phyloP scores from a whole-genome alignment of 352 stramenopile species.

The Phytophthora citrophthora region DNA sequence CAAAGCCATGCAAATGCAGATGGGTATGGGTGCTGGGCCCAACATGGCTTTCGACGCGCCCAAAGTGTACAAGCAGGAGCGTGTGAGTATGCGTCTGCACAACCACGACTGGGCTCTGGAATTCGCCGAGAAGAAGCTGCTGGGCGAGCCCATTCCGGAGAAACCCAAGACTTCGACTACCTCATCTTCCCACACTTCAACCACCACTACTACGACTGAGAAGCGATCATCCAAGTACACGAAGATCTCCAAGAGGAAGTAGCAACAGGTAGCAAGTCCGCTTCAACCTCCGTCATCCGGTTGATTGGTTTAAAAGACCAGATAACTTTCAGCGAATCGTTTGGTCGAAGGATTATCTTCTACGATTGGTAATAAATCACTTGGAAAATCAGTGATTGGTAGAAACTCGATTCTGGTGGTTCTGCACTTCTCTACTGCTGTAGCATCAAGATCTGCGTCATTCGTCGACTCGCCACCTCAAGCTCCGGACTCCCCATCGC shows the following conservation, averaged over 20 bases:
- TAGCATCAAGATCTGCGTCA: slow-evolving; percentile 19
- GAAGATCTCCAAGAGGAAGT: slow-evolving; percentile 78
- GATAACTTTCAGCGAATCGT: slow-evolving; percentile 15
- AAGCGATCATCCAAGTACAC: slow-evolving; percentile 76
- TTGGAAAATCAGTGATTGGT: slow-evolving; percentile 5
- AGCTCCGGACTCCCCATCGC: not conserved
- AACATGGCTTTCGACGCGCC: slow-evolving; percentile 91
- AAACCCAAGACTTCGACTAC: slow-evolving; percentile 39
- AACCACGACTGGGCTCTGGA: slow-evolving; percentile 85
- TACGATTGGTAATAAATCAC: slow-evolving; percentile 3
- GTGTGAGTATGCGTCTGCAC: slow-evolving; percentile 83
- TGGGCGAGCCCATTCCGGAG: slow-evolving; percentile 72
- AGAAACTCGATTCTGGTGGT: slow-evolving; percentile 30
- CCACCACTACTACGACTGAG: slow-evolving; percentile 41
- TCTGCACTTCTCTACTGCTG: slow-evolving; percentile 7
- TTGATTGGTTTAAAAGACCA: slow-evolving; percentile 8
- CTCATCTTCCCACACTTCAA: slow-evolving; percentile 20
- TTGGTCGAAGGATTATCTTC: not conserved
- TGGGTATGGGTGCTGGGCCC: slow-evolving; percentile 87
- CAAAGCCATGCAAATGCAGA: slow-evolving; percentile 93
- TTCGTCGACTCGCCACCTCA: slow-evolving; percentile 16
- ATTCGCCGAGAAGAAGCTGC: slow-evolving; percentile 83
- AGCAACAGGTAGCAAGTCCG: slow-evolving; percentile 11
- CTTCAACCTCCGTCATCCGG: slow-evolving; percentile 6
- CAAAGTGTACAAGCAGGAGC: slow-evolving; percentile 91